Conservation (phyloP, 208 protist species). For the Leishmania tarentolae region DNA sequence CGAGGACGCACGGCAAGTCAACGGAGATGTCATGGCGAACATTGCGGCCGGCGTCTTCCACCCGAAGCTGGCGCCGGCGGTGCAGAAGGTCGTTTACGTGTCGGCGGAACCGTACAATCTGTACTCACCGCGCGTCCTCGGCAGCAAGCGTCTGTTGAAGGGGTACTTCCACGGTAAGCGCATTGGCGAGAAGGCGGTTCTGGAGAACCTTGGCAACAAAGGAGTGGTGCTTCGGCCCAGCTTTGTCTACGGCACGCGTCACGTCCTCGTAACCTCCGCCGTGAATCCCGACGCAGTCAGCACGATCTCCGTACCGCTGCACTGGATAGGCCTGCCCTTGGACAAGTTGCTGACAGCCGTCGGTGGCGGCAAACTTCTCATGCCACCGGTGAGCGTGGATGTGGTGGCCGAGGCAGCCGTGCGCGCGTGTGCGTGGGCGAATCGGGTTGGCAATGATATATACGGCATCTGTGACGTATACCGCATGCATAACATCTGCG, state of each 20-base stretch:
- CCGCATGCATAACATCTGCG: conserved; percentile 67
- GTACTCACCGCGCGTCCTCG: conserved; percentile 40
- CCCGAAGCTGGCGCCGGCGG: conserved; percentile 37
- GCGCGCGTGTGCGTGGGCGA: conserved; percentile 55
- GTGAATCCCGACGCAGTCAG: conserved; percentile 30
- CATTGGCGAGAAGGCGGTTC: conserved; percentile 67
- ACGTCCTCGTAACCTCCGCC: conserved; percentile 30
- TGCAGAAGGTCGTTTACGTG: conserved; percentile 72
- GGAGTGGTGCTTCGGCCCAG: conserved; percentile 73
- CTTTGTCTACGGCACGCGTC: conserved; percentile 84
- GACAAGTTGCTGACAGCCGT: conserved; percentile 58
- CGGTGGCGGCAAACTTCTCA: conserved; percentile 51
- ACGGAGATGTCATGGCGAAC: conserved; percentile 81
- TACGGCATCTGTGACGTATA: conserved; percentile 63
- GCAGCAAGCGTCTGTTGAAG: conserved; percentile 54
- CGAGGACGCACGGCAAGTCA: conserved; percentile 59
- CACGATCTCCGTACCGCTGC: conserved; percentile 63
- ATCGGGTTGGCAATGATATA: conserved; percentile 21
- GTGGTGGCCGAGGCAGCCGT: conserved; percentile 75
- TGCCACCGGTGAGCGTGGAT: conserved; percentile 66
- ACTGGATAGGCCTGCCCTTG: conserved; percentile 60
- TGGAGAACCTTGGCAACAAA: conserved; percentile 56
- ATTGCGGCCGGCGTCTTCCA: conserved; percentile 72
- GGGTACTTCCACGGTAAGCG: conserved; percentile 87
- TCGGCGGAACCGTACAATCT: conserved; percentile 66